Evolutionary conservation across 768 basidiomycete genomes (phyloP).

Genomic region (Coprinopsis sp.): DNA sequence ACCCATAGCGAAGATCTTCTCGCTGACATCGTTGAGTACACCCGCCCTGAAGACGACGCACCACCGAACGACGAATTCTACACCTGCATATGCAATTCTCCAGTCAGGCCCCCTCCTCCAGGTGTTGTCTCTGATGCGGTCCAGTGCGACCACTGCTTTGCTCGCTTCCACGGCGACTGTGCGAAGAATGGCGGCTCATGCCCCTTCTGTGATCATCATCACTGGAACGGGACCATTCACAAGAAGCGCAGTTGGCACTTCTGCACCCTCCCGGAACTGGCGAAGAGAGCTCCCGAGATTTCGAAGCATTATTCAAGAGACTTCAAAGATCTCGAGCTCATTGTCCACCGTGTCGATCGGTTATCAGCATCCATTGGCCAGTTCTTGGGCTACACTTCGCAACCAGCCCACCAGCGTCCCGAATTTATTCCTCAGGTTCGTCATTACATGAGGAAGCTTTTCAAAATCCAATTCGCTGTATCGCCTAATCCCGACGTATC

Average conservation of each 20-base stretch:
- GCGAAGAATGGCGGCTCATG: slow-evolving; percentile 88
- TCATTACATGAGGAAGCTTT: slow-evolving; percentile 88
- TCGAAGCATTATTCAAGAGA: slow-evolving; percentile 75
- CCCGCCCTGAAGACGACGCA: slow-evolving; percentile 71
- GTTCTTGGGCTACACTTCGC: slow-evolving; percentile 70
- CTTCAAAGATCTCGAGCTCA: slow-evolving; percentile 75
- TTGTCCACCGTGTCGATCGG: slow-evolving; percentile 76
- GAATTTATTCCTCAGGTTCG: slow-evolving; percentile 80
- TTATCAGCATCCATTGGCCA: slow-evolving; percentile 72
- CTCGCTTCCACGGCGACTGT: slow-evolving; percentile 80
- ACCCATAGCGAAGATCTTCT: slow-evolving; percentile 62
- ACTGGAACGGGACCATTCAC: slow-evolving; percentile 83
- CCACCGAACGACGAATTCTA: slow-evolving; percentile 79
- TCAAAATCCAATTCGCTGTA: slow-evolving; percentile 86
- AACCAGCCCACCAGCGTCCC: slow-evolving; percentile 63
- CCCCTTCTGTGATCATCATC: slow-evolving; percentile 87
- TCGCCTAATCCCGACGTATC: slow-evolving; percentile 77
- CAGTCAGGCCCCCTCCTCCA: slow-evolving; percentile 76
- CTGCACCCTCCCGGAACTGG: slow-evolving; percentile 68
- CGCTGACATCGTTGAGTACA: slow-evolving; percentile 71
- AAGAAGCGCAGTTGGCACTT: slow-evolving; percentile 84
- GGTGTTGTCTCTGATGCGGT: slow-evolving; percentile 78
- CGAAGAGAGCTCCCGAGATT: slow-evolving; percentile 71
- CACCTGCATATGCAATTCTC: slow-evolving; percentile 75
- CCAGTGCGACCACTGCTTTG: slow-evolving; percentile 86